A percentile compares a stretch with the other conserved stretches of the same genome.
Conservation (phyloP, 2,329 filamentous ascomycete species). For the Teratosphaeria viscida region DNA sequence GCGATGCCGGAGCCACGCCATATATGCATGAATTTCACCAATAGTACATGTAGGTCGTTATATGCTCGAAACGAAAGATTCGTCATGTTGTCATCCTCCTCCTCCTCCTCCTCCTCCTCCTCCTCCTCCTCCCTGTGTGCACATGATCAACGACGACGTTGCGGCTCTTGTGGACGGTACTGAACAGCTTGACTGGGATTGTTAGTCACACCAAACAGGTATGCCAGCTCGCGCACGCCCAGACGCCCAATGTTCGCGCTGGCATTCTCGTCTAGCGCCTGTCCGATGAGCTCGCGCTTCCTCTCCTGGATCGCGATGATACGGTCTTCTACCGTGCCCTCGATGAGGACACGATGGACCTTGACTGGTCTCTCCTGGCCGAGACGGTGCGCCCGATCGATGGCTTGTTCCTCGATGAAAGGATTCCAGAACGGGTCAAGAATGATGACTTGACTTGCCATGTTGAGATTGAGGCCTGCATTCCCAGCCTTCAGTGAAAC, state of each 20-base stretch:
- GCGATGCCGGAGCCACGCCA: not conserved
- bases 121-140: not conserved
- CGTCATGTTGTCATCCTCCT: not conserved
- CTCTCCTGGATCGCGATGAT: slow-evolving; percentile 69
- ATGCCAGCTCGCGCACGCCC: slow-evolving; percentile 55
- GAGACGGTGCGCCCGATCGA: slow-evolving; percentile 81
- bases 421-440: slow-evolving; percentile 94
- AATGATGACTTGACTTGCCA: slow-evolving; percentile 76
- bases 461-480: slow-evolving; percentile 74
- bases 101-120: not conserved
- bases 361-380: slow-evolving; percentile 65
- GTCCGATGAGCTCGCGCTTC: slow-evolving; percentile 67
- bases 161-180: slow-evolving; percentile 8
- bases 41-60: not conserved
- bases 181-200: slow-evolving; percentile 15
- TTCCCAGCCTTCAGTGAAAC: slow-evolving; percentile 74
- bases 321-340: slow-evolving; percentile 75
- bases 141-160: not conserved
- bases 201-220: slow-evolving; percentile 47
- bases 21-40: not conserved
- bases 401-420: slow-evolving; percentile 82
- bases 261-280: slow-evolving; percentile 68
- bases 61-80: not conserved
- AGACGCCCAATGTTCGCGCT: slow-evolving; percentile 57
- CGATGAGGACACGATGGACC: slow-evolving; percentile 69